Conservation (phyloP, 2,329 filamentous ascomycete genomes). For the Fusarium newnesense region DNA sequence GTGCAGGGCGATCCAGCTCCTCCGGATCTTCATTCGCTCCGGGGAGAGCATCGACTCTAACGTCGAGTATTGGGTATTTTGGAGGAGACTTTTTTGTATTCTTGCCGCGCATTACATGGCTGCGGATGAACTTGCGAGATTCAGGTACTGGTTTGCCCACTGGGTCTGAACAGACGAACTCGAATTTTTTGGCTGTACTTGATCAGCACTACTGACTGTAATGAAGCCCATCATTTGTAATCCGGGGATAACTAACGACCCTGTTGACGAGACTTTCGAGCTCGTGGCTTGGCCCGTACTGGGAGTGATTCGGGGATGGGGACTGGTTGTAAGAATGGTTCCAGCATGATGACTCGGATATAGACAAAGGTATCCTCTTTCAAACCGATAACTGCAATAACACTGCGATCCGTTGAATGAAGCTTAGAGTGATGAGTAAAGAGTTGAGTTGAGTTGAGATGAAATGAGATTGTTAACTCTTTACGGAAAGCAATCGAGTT, state of each 20-base stretch:
- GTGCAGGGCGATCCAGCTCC: background rate
- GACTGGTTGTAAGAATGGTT: constrained; percentile 12
- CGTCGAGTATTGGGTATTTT: background rate
- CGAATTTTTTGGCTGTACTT: constrained; percentile 38
- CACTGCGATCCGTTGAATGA: accelerated
- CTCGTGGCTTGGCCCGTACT: background rate
- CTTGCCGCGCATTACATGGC: constrained; percentile 45
- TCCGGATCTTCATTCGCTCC: background rate
- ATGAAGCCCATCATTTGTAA: background rate
- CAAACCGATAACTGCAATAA: accelerated
- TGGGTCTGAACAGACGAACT: constrained; percentile 42
- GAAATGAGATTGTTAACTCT: constrained; percentile 23
- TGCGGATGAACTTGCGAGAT: constrained; percentile 43
- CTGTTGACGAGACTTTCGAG: constrained; percentile 1
- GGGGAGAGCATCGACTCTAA: background rate
- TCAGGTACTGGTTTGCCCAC: constrained; percentile 38
- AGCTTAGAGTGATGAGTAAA: background rate
- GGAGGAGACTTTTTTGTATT: constrained; percentile 28
- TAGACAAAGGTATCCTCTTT: background rate
- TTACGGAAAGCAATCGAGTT: constrained; percentile 20
- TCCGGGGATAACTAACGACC: constrained; percentile 7
- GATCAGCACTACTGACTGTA: background rate
- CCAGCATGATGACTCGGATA: constrained; percentile 18
- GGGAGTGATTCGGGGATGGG: background rate
- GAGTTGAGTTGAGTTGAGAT: background rate